Base-by-base conservation (phyloP, 352 stramenopile species). In the Halophytophthora batemanensis region DNA sequence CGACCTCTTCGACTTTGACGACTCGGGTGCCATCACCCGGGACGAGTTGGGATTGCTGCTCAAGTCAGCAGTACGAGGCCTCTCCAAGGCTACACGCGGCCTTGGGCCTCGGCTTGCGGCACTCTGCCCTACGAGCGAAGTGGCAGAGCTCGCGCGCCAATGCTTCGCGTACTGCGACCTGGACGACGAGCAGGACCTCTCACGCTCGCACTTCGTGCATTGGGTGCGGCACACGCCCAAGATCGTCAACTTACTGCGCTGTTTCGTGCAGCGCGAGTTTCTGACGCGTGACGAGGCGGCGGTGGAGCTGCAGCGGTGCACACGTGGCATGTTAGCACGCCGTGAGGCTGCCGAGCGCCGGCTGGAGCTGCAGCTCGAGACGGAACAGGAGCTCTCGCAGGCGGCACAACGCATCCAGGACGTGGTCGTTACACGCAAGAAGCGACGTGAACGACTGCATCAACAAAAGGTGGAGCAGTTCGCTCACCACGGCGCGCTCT, bases 1-100 rank as follows among this genome's bases (percentile, higher is more conserved):
- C 28, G 77, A 86, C 43, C 65, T 86, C 17, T 90, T 90, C 35
- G 80, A 90, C 59, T 90, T 90, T 55, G 75, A 90, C 51, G 60
- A 71, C 19, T 86, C 75, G 8, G 59, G 69, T 6, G 53, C 68
- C 41, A 82, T 90, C 53, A 90, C 80, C n/a, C 62, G 81, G 34
- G 80, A 90, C 34, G 80, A 90, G 56, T 74, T 90, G 19, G 74
- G 72, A 17, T 87, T 90, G 50, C 47, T 90, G 8, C 61, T 88
- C 56, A 90, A 88, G 59, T 90, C 75, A 12, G 71, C 68, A 6
- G 53, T 88, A 17, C 80, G 80, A 3, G 77, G 80, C 0, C 63
- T 88, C 8, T 85, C 77, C 11, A 90, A 90, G 49, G 48, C 80
- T 14, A 90, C 80, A 1, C 70, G 70, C 31, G 80, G 80, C 0